Evolutionary conservation across 2,329 filamentous ascomycete genomes (phyloP), one percentile per base, ranked within the genome.

Genomic region (Claviceps spartinae): DNA sequence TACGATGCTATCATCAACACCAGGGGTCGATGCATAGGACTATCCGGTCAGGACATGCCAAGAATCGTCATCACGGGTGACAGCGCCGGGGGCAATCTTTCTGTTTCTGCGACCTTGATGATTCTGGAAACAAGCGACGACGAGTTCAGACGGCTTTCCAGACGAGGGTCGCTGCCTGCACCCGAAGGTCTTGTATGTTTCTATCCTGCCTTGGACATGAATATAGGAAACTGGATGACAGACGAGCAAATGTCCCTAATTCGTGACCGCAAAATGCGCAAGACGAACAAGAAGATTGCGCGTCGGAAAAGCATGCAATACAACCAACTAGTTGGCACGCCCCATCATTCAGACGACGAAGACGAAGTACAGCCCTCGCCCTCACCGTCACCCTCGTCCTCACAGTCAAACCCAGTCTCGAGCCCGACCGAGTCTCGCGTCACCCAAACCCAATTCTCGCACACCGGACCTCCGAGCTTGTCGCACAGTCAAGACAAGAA

Each of bases 141-240:
- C 14, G 62, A 63, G 1, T 63, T 67, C 52, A 59, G 61, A 16
- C 61, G 67, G 41, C 55, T 57, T 11, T 54, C 61, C 13, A 54
- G 58, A 1, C 54, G 81, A 56, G 70, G 70, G 20, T 72, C 81
- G 2, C 73, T 95, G 5, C 85, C 89, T 0, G 65, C 78, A 0
- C 93, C 93, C 0, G 85, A 86, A 50, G 91, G 89, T 0, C 68
- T 97, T 7, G 76, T 97, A 0, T 75, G 95, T 48, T 82, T 94
- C 54, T 98, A 98, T 61, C 93, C 93, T 0, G 83, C 85, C 0
- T 71, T 98, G 54, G 93, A 97, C 62, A 89, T 97, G 86, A 96
- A 95, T 62, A 97, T 97, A 58, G 88, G 88, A 40, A 96, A 90
- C 66, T 98, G 93, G 93, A 97, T 98, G 90, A 90, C 88, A 0